Percentiles rank a stretch among this genome's conserved stretches.
Evolutionary conservation across 208 protist genomes (phyloP).

Genomic region (Vickermania spadyakhi): DNA sequence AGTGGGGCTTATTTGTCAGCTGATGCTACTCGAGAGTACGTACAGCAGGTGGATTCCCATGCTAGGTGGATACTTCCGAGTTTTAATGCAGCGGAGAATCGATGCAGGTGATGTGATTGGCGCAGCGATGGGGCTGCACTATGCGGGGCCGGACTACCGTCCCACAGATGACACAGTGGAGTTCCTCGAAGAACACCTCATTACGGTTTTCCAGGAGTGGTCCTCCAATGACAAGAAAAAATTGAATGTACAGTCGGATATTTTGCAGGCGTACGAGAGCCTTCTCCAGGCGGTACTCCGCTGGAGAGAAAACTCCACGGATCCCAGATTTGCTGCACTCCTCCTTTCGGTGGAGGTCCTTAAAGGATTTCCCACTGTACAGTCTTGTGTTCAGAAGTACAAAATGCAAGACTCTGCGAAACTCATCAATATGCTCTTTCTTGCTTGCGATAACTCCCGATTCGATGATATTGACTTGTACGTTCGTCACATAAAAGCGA

Average conservation of each 20-base stretch:
- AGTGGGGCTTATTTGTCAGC: conserved; percentile 20
- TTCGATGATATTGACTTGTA: conserved; percentile 30
- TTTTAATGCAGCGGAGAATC: conserved; percentile 3
- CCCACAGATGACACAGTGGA: neutral
- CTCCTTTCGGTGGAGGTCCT: neutral
- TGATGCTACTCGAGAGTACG: neutral
- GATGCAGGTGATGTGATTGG: neutral
- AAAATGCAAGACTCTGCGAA: conserved; percentile 35
- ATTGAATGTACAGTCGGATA: neutral
- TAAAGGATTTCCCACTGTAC: conserved; percentile 18
- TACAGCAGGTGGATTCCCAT: conserved; percentile 7
- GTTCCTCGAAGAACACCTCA: neutral
- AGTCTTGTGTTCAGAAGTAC: conserved; percentile 30
- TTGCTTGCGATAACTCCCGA: conserved; percentile 25
- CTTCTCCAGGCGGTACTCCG: neutral
- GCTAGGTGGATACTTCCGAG: conserved; percentile 6
- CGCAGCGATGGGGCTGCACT: neutral
- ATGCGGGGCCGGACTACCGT: neutral
- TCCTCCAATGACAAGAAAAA: neutral
- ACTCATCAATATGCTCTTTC: conserved; percentile 23
- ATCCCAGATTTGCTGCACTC: neutral
- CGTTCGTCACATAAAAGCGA: conserved; percentile 14
- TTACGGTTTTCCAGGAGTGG: neutral
- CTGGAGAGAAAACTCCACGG: neutral
- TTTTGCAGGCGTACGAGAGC: neutral